Evolutionary conservation across 768 basidiomycete species (phyloP), one percentile per base, ranked within the genome.

Genomic region (Hortiboletus flavorubellus): DNA sequence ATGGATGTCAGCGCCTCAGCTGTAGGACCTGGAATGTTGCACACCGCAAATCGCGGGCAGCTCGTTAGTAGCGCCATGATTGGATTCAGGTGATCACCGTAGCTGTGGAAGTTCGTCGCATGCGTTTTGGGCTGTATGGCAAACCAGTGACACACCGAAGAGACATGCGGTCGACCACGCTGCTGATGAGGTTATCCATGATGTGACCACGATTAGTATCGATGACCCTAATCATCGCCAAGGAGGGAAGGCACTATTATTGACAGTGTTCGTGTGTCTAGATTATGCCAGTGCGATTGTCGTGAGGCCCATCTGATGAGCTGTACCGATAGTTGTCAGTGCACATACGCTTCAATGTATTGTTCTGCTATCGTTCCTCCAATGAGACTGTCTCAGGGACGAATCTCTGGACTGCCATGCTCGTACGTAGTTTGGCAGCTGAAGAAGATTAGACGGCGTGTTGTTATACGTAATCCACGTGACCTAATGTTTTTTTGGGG

Each of bases 401-500:
- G 29, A 14, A 40, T 18, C 18, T 6, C 18, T 18, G 11, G 5
- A 18, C 31, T 23, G 21, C 33, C 43, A 44, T 30, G 45, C 38
- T 41, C 6, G 3, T 9, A 39, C 10, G 3, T 23, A 50, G 14
- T 23, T 39, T 48, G 58, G 55, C 53, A 44, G 23, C 26, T 21
- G 34, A 41, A 53, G 18, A 50, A 49, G 37, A 42, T 23, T 31
- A 51, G 49, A 56, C 54, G 49, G 49, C 50, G 3, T 46, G 45
- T 43, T 39, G 15, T 47, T 51, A 14, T 61, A 66, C 61, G 64
- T 70, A 68, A 42, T 21, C 1, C 68, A 69, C 68, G 68, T 69
- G 68, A 70, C 52, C 53, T 21, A 38, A 51, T 54, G 46, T 68
- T 70, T 68, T 34, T 66, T 68, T 68, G 49, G 60, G 68, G 68